Conservation (phyloP, 805 yeast genomes). For the Myxozyma neglecta region DNA sequence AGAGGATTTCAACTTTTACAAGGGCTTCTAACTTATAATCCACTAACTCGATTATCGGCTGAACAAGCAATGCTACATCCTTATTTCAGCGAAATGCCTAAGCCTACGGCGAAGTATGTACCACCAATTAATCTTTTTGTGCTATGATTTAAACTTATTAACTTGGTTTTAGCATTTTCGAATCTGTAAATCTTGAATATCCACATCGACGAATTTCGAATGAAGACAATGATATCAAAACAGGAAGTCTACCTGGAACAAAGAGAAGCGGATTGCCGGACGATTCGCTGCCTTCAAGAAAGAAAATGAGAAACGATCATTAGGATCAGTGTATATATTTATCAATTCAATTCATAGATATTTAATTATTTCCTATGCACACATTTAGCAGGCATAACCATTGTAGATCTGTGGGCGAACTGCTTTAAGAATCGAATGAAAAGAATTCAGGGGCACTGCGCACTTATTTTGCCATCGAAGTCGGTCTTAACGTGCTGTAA, state of each 20-base stretch:
- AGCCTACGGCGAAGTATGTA: constrained; percentile 57
- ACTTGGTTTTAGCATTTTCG: constrained; percentile 56
- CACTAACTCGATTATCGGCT: constrained; percentile 76
- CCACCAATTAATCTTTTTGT: not conserved
- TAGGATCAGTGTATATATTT: not conserved
- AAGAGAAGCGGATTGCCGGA: constrained; percentile 38
- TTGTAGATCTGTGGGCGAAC: too few species aligned
- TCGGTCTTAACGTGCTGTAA: too few species aligned
- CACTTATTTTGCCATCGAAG: too few species aligned
- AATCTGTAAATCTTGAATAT: constrained; percentile 67
- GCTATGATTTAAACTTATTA: not conserved
- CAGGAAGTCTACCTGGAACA: constrained; percentile 39
- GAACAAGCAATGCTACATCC: constrained; percentile 70
- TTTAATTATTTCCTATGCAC: not conserved
- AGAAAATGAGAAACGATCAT: constrained; percentile 21
- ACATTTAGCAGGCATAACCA: too few species aligned
- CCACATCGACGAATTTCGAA: constrained; percentile 85
- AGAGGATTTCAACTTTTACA: constrained; percentile 63
- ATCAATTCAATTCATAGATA: not conserved
- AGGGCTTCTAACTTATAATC: constrained; percentile 76
- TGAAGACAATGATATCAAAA: constrained; percentile 75
- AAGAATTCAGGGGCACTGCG: too few species aligned
- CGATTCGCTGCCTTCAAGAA: constrained; percentile 26
- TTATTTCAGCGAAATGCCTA: constrained; percentile 70
- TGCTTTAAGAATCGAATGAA: too few species aligned